Base-by-base conservation (phyloP, 1,139 yeast genomes). In the Debaryomyces robertsiae region DNA sequence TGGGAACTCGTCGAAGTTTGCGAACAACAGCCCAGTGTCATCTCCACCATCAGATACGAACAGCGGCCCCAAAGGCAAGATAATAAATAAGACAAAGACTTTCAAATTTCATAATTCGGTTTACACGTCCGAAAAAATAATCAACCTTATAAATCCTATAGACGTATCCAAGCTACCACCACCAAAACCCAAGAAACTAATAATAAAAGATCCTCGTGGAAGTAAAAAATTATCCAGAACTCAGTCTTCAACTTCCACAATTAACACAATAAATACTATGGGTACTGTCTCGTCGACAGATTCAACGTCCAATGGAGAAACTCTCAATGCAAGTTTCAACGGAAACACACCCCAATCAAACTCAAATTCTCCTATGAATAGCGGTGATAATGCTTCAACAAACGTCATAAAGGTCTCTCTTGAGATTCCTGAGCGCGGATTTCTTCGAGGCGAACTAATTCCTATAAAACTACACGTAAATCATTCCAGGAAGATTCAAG, bases 381-480 rank as follows among this genome's bases (percentile, higher is more conserved):
- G 29, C 5, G 9, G 10, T 5, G 45, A 39, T 15, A 14, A 10
- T n/a, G n/a, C 7, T 22, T 50, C 49, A 31, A 56, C 62, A 1
- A 64, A 61, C 18, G 58, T 65, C 3, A 81, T 83, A 16, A 76
- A 70, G 43, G 75, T 87, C 9, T 61, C 78, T 3, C 75, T 87
- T 28, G 79, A 78, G 27, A 61, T 84, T 2, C 81, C 90, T 1
- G 75, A 77, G 38, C 68, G 84, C 31, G 97, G 96, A 0, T 89
- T 75, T 54, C 65, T 87, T 2, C 70, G 90, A 30, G 96, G 96
- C 17, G 96, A 90, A 56, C 59, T 74, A 2, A 79, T 89, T 0
- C 94, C 95, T 0, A 75, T 90, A 11, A 82, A 80, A 48, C 66
- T 90, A 32, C 66, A 73, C 25, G 69, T 89, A 19, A 73, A 77